These are phyloP conservation scores for Vigna angularis DNA, from an alignment of 306 rosid species.

Conservation along the genomic window DNA sequence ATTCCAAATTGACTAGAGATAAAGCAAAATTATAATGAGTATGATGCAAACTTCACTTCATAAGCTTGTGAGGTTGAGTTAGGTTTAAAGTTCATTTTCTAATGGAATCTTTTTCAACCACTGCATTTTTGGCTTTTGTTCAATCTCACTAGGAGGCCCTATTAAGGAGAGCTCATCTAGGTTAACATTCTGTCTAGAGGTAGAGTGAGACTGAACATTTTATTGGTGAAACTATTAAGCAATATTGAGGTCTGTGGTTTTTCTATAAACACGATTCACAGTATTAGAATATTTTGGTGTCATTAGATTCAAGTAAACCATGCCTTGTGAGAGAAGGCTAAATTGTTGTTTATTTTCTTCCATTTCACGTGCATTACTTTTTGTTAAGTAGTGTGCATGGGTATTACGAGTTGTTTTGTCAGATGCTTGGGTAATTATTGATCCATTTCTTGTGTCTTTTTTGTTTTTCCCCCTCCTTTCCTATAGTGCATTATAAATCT, in stretches of 20 bases:
- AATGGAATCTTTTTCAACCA: neutral
- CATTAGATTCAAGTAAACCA: neutral
- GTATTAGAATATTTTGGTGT: neutral
- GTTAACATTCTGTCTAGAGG: neutral
- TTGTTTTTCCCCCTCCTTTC: neutral
- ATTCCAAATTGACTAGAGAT: too few relatives aligned
- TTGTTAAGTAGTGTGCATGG: slow-evolving; percentile 10
- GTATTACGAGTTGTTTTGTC: neutral
- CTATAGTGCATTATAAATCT: slow-evolving; percentile 1
- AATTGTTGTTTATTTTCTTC: slow-evolving; percentile 2
- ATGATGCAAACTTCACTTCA: too few relatives aligned
- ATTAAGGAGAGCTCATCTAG: neutral
- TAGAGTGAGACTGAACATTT: neutral
- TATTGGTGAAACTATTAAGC: neutral
- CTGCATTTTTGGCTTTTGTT: neutral
- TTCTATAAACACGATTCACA: neutral
- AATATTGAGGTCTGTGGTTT: neutral
- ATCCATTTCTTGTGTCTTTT: neutral
- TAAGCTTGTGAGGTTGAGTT: too few relatives aligned
- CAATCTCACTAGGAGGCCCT: neutral
- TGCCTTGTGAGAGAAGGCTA: neutral
- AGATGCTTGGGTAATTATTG: neutral
- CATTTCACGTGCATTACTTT: neutral
- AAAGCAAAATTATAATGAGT: too few relatives aligned
- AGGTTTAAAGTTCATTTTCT: too few relatives aligned